Evolutionary conservation across 1,139 yeast species (phyloP).

Genomic region (Candida tropicalis): DNA sequence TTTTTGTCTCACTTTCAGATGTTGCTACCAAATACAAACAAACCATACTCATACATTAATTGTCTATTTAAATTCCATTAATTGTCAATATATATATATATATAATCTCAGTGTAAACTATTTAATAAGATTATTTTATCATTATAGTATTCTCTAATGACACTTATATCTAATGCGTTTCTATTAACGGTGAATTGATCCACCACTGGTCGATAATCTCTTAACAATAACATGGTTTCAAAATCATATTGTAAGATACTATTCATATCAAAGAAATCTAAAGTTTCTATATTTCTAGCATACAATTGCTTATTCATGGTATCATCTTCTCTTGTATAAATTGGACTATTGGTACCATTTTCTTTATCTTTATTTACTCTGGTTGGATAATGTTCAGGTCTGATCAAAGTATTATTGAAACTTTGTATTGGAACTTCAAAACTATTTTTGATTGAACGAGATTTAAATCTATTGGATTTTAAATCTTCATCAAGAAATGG

Average conservation of each 20-base stretch:
- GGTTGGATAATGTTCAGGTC: slow-evolving; percentile 39
- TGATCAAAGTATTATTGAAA: slow-evolving; percentile 31
- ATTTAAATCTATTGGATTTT: slow-evolving; percentile 17
- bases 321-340: slow-evolving; percentile 27
- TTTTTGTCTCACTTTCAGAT: no score
- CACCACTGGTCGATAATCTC: slow-evolving; percentile 30
- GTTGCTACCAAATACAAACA: no score
- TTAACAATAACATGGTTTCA: slow-evolving; percentile 26
- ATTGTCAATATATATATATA: no score
- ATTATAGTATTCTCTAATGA: slow-evolving; percentile 19
- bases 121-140: slow-evolving; percentile 18
- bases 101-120: slow-evolving; percentile 6
- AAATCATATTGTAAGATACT: slow-evolving; percentile 29
- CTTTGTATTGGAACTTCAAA: slow-evolving; percentile 29
- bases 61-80: not conserved
- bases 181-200: slow-evolving; percentile 9
- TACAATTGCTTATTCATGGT: slow-evolving; percentile 24
- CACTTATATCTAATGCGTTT: slow-evolving; percentile 12
- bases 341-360: slow-evolving; percentile 6
- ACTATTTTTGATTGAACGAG: slow-evolving; percentile 22
- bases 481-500: slow-evolving; percentile 16
- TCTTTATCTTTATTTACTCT: slow-evolving; percentile 5
- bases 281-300: slow-evolving; percentile 31
- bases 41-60: not conserved
- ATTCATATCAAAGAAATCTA: slow-evolving; percentile 27